Percentiles rank a stretch among this genome's conserved stretches.
These are phyloP conservation scores for Chamaecyparis obtusa DNA, from an alignment of 75 land plant genomes.

Conservation along the genomic window DNA sequence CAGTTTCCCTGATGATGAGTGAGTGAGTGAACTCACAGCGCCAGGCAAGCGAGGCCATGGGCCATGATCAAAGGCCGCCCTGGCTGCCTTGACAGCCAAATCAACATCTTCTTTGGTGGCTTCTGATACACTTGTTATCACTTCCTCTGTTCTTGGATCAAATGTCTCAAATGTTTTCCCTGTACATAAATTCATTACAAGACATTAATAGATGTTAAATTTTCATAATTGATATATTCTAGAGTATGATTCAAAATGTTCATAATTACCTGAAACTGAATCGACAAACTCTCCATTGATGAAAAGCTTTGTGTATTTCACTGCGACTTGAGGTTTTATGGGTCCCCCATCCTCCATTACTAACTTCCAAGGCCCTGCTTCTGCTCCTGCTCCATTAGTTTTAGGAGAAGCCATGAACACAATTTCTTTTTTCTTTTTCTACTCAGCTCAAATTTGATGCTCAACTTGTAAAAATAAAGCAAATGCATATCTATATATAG, in stretches of 20 bases:
- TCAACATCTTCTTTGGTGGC: constrained; percentile 30
- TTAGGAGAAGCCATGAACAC: too few species aligned
- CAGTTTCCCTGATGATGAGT: too few species aligned
- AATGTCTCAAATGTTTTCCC: constrained; percentile 32
- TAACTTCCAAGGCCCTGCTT: neutral
- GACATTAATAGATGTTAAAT: too few species aligned
- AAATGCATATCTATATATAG: too few species aligned
- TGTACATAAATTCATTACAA: neutral
- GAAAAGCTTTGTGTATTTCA: constrained; percentile 70
- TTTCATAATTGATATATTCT: neutral
- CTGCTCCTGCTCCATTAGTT: neutral
- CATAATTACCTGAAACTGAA: constrained; percentile 55
- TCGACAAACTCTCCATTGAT: constrained; percentile 77
- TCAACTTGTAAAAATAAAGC: too few species aligned
- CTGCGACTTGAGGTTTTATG: neutral
- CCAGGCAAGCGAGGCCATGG: neutral
- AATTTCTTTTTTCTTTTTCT: neutral
- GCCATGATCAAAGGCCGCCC: constrained; percentile 19
- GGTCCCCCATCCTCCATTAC: neutral
- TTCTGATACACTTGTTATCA: constrained; percentile 22
- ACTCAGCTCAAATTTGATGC: too few species aligned
- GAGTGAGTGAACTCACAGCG: too few species aligned
- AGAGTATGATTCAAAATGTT: too few species aligned
- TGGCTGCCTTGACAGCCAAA: constrained; percentile 21
- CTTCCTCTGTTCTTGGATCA: constrained; percentile 31